A percentile compares a stretch with the other conserved stretches of the same genome.
Evolutionary conservation across 2,329 filamentous ascomycete genomes (phyloP).

Genomic region (Cylindrodendrum hubeiense): DNA sequence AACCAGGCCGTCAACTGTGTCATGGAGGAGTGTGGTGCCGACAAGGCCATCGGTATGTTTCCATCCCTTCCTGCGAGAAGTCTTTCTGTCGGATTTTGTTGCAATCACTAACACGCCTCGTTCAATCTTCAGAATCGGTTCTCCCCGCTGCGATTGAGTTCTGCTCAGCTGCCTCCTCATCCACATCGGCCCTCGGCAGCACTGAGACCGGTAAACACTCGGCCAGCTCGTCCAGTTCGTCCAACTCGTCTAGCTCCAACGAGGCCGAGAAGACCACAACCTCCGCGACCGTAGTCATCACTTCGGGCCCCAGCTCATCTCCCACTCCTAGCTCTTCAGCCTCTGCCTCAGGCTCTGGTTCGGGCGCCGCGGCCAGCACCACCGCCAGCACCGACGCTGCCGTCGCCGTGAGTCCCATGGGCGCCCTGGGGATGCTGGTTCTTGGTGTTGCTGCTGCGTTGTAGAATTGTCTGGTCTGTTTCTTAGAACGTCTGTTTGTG

Average conservation of each 20-base stretch:
- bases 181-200: not conserved
- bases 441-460: constrained; percentile 8
- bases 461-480: not conserved
- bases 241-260: not conserved
- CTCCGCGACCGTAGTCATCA: not conserved
- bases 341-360: not conserved
- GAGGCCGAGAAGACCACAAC: not conserved
- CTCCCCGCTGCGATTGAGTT: constrained; percentile 21
- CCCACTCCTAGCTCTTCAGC: not conserved
- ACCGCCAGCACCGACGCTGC: not conserved
- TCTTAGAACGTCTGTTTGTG: too few relatives aligned
- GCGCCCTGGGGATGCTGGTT: constrained; percentile 14
- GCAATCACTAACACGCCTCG: not conserved
- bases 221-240: not conserved
- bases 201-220: not conserved
- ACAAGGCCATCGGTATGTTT: constrained; percentile 8
- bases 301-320: not conserved
- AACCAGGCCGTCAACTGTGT: constrained; percentile 43
- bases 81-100: too few relatives aligned
- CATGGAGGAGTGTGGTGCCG: constrained; percentile 32
- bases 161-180: constrained; percentile 22
- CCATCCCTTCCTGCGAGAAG: not conserved
- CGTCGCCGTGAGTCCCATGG: not conserved
- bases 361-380: not conserved
- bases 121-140: constrained; percentile 10